Base-by-base conservation (phyloP, 805 yeast species). In the Tetrapisispora arboricola region DNA sequence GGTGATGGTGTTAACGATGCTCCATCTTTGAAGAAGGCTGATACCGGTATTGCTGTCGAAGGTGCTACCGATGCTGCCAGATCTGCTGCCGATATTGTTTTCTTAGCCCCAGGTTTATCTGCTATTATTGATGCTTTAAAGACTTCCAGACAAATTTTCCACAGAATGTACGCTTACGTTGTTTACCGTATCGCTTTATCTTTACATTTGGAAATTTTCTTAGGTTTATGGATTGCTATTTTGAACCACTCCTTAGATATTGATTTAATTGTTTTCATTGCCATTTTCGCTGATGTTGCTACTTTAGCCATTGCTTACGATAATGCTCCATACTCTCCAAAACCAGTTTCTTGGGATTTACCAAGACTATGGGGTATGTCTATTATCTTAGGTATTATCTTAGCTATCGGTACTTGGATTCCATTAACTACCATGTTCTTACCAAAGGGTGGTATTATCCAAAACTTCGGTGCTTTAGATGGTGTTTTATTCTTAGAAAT, bases 1-100 rank as follows among this genome's bases (percentile, higher is more conserved):
- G 96, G 96, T 83, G 96, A 86, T 66, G 96, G 96, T 83, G 95
- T 86, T 65, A 86, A 86, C 76, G 96, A 86, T 72, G 95, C 95
- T 58, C 96, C 96, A 63, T 86, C 95, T 52, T 78, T 86, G 71
- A 86, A 86, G 85, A 86, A 86, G 77, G 94, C 94, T 57, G 87
- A 80, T 63, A 78, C 84, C 55, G 96, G 96, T 81, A 87, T 87
- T 74, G 96, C 96, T 63, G 95, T 86, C 66, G 95, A 86, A 75
- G 95, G 95, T 80, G 88, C 95, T 60, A 83, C 95, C 57, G 95
- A 85, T 73, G 90, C 95, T 68, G 95, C 95, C 56, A 80, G 92
- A 74, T 84, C 94, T 61, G 95, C 95, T 70, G 88, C 95, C 61
- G 95, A 85, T 73, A 85, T 85, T 69, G 95, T 85, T 65, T 85